These are phyloP conservation scores for Alternaria triticina DNA, from an alignment of 2,329 filamentous ascomycete genomes.

Conservation along the genomic window DNA sequence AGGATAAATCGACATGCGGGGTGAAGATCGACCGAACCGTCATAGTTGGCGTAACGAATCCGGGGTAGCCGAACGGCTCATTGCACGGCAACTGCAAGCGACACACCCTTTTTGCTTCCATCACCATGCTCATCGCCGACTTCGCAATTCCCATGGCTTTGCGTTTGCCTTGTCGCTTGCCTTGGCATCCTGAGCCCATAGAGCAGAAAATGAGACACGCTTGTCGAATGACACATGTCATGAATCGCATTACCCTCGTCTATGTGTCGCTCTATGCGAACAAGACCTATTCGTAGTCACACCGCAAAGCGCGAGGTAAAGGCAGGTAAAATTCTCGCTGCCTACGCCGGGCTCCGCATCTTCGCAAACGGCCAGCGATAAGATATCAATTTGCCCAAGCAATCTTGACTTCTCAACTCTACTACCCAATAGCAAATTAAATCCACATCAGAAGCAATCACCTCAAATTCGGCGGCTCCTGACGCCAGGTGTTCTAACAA, in stretches of 20 bases:
- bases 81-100: not conserved
- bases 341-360: not conserved
- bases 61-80: not conserved
- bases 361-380: not conserved
- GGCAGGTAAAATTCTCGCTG: not conserved
- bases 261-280: not conserved
- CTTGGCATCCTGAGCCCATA: not conserved
- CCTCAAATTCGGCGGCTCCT: not conserved
- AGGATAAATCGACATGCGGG: conserved; percentile 7
- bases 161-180: not conserved
- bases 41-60: not conserved
- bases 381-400: not conserved
- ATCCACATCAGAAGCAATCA: not conserved
- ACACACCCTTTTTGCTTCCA: not conserved
- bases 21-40: conserved; percentile 10
- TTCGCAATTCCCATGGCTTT: fast-evolving
- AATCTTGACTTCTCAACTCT: not conserved
- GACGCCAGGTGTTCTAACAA: not conserved
- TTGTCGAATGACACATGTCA: not conserved
- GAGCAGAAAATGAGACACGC: not conserved
- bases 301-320: not conserved
- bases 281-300: not conserved
- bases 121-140: not conserved
- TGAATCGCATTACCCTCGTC: not conserved
- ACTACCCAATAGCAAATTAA: not conserved